Percentiles rank a stretch among this genome's conserved stretches.
Evolutionary conservation across 371 early-diverging fungal species (phyloP).

Genomic region (Mucor irregularis): DNA sequence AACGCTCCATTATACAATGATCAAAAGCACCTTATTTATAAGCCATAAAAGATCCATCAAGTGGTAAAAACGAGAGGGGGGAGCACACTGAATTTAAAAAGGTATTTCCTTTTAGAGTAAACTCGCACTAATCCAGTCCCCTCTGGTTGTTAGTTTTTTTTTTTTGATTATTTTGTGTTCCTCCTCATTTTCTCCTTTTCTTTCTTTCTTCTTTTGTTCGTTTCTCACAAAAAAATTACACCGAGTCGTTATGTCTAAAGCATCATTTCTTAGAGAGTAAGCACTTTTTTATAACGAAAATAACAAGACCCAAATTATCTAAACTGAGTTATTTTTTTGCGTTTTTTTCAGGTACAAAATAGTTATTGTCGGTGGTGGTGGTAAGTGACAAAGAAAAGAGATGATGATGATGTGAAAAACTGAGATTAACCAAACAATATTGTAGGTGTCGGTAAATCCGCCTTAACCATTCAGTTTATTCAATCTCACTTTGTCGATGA

Average conservation of each 20-base stretch:
- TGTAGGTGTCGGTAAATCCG: constrained; percentile 80
- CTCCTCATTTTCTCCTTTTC: constrained; percentile 1
- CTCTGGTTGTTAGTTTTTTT: too few relatives aligned
- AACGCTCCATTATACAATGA: too few relatives aligned
- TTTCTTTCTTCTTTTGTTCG: constrained; percentile 1
- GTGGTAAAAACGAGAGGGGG: too few relatives aligned
- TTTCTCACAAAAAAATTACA: not conserved
- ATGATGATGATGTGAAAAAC: not conserved
- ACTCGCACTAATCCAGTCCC: too few relatives aligned
- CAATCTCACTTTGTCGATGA: constrained; percentile 91
- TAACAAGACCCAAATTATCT: not conserved
- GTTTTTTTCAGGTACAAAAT: constrained; percentile 19
- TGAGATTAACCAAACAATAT: not conserved
- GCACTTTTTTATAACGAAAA: not conserved
- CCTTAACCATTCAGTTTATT: constrained; percentile 89
- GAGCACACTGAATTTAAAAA: too few relatives aligned
- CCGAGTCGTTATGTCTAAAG: constrained; percentile 23
- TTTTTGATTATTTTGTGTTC: constrained; percentile 2
- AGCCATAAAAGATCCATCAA: too few relatives aligned
- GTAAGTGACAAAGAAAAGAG: constrained; percentile 39
- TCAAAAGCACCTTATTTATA: too few relatives aligned
- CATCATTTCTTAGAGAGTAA: constrained; percentile 37
- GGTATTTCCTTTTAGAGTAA: too few relatives aligned
- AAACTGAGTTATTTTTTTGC: not conserved
- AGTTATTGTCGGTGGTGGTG: constrained; percentile 59